Evolutionary conservation across 176 grass and related monocot genomes (phyloP), one percentile per base, ranked within the genome.

Genomic region (Hordeum vulgare): DNA sequence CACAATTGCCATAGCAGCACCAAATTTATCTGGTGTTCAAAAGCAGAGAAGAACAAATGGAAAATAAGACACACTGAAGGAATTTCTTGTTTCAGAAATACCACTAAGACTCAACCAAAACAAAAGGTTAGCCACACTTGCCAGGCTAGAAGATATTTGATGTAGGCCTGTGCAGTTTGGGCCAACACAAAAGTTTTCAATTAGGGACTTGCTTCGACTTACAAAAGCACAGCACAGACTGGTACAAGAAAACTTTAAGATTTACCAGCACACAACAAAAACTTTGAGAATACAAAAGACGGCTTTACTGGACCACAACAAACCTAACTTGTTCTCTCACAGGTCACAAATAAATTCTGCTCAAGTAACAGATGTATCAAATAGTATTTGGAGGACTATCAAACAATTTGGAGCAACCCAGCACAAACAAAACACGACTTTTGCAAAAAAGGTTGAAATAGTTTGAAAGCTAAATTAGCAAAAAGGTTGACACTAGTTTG

Each of bases 1-100:
- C 18, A 99, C 93, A 21, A 99, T 71, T 77, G 88, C 26, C 97
- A 99, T 94, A 64, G 97, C 93, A 89, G 85, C 89, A 90, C 97
- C 97, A 94, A 99, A 96, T 83, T 99, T 99, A 87, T 96, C 93
- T 99, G 66, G 51, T 62, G 36, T 61, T 45, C n/a, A 39, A 76
- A 54, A 76, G 9, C 28, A 83, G 23, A 37, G 13, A 60, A 61
- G 20, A 60, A 53, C 20, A 89, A 83, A 57, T 10, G 21, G 9
- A 18, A 70, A 66, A 76, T 23, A 13, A 75, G 54, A 59, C 61
- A 9, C 23, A 17, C 41, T 83, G 37, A 72, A 80, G 11, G 18
- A 3, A 17, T 53, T 33, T 66, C 37, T 47, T 47, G n/a, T 78
- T 63, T 82, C 51, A 51, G 59, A 66, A 78, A 64, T n/a, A 78